Evolutionary conservation across 2,329 filamentous ascomycete species (phyloP), one percentile per base, ranked within the genome.

Genomic region (Paecilomyces dactylethromorphus): DNA sequence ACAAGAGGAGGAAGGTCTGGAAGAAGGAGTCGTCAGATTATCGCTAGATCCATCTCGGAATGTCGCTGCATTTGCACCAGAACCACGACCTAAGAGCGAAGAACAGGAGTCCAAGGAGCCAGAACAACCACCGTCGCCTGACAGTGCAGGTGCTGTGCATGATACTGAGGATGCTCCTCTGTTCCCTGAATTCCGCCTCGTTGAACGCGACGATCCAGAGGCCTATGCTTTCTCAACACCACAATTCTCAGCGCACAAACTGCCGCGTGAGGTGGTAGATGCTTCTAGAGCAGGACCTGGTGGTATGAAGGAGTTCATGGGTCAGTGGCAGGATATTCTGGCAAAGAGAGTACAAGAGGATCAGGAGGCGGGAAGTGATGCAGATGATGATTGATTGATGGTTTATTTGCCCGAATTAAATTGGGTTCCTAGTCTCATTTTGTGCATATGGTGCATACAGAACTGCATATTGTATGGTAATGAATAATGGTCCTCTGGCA

Each of bases 171-270:
- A 39, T 57, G 74, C 81, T 15, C 72, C 81, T 7, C 85, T 84
- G 69, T 80, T 82, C 4, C 90, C 92, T 0, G 92, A 97, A 73
- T 83, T 99, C 64, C 83, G 93, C 50, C 80, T 97, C 8, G 84
- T 99, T 53, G 85, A 88, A 65, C 87, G 87, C 71, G 88, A 93
- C 63, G 93, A 97, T 64, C 91, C 92, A 0, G 90, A 93, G 61
- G 92, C 92, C 0, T 94, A 91, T 71, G 89, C 89, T 65, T 95
- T 97, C 71, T 87, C 84, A 64, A 89, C 90, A 3, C 85, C 91
- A 1, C 90, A 93, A 68, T 97, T 96, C 74, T 96, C 92, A 62
- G 93, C 94, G 2, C 93, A 97, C 71, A 99, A 97, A 76, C 78
- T 99, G 66, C 94, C 94, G 0, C 92, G 88, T 72, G 94, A 99